Percentiles rank a stretch among this genome's conserved stretches.
phyloP scores from a whole-genome alignment of 169 alveolate species.

The Plasmodium billcollinsi region DNA sequence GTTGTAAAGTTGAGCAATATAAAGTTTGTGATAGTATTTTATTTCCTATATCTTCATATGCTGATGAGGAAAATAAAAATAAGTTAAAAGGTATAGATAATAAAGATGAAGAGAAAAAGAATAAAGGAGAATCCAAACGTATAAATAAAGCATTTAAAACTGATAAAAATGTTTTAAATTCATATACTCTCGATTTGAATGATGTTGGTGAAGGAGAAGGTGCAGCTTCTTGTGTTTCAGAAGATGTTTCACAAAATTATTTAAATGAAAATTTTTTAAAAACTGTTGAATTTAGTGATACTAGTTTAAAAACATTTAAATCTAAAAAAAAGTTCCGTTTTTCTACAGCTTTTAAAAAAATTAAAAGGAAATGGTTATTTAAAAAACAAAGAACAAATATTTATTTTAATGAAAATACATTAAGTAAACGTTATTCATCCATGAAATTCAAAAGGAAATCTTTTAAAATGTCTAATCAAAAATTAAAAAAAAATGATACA shows the following conservation, averaged over 20 bases:
- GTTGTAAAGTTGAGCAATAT: conserved; percentile 42
- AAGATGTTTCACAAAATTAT: conserved; percentile 23
- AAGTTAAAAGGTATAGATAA: not conserved
- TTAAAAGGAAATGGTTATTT: conserved; percentile 30
- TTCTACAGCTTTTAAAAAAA: conserved; percentile 34
- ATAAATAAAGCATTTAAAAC: not conserved
- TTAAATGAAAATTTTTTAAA: conserved; percentile 65
- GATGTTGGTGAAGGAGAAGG: conserved; percentile 12
- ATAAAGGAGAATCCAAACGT: not conserved
- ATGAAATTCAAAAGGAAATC: conserved; percentile 23
- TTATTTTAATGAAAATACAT: conserved; percentile 40
- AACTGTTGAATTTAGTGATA: conserved; percentile 66
- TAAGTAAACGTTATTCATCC: conserved; percentile 13
- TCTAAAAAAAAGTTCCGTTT: conserved; percentile 56
- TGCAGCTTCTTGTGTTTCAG: conserved; percentile 27
- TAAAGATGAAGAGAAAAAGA: conserved; percentile 5
- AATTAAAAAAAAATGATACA: conserved; percentile 32
- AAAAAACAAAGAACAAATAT: conserved; percentile 22
- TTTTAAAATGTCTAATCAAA: conserved; percentile 1
- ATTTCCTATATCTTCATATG: conserved; percentile 61
- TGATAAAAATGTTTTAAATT: conserved; percentile 3
- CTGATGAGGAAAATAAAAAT: conserved; percentile 12
- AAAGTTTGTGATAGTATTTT: conserved; percentile 56
- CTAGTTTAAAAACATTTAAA: conserved; percentile 66
- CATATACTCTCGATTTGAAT: conserved; percentile 20